Conservation (phyloP, 148 eudicot species). For the Cornus controversa region DNA sequence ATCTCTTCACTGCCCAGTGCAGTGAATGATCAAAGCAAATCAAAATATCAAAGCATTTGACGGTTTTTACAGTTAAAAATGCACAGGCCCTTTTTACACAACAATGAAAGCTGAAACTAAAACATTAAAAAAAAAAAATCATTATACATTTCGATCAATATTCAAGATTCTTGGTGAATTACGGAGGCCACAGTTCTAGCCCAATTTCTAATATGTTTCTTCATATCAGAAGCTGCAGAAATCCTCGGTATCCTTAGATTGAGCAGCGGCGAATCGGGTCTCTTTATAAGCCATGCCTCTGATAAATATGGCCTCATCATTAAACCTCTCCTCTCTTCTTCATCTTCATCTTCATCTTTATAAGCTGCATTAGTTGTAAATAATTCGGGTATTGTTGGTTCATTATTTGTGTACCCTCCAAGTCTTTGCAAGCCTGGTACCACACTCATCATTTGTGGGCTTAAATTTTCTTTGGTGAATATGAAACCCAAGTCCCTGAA, state of each 20-base stretch:
- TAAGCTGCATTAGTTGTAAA: too few species aligned
- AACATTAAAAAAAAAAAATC: too few species aligned
- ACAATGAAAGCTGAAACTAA: too few species aligned
- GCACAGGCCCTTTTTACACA: too few species aligned
- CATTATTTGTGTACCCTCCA: too few species aligned
- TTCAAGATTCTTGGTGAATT: constrained; percentile 31
- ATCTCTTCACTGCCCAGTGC: too few species aligned
- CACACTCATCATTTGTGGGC: constrained; percentile 43
- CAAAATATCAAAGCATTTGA: too few species aligned
- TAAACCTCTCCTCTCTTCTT: not conserved
- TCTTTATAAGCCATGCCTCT: constrained; percentile 55
- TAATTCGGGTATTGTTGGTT: too few species aligned
- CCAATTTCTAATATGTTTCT: constrained; percentile 60
- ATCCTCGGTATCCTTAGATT: constrained; percentile 41
- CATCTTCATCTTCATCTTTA: constrained; percentile 9
- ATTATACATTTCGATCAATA: too few species aligned
- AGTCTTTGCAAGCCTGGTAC: constrained; percentile 63
- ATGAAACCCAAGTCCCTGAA: constrained; percentile 12
- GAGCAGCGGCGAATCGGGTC: constrained; percentile 40
- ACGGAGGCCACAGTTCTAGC: constrained; percentile 58
- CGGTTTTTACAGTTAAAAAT: too few species aligned
- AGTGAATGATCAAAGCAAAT: too few species aligned
- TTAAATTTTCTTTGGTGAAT: constrained; percentile 39
- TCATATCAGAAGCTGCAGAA: constrained; percentile 47
- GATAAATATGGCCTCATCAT: constrained; percentile 57